Evolutionary conservation across 345 rosid species (phyloP), one percentile per base, ranked within the genome.

Genomic region (Conringia planisiliqua): DNA sequence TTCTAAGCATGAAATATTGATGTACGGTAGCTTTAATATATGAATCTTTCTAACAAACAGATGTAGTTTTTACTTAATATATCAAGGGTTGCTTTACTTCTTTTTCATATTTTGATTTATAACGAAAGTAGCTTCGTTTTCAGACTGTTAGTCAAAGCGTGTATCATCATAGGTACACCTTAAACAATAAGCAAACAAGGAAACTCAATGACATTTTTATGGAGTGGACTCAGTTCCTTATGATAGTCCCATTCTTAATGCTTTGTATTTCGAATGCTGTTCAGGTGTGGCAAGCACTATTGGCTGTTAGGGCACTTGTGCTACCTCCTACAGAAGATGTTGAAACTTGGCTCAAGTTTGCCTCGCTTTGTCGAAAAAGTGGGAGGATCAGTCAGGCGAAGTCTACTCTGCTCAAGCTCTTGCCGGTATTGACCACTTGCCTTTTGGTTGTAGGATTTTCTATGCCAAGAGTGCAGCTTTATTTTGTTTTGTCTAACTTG

Each of bases 281-380:
- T 72, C 80, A 95, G 99, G 98, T 92, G 46, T 95, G 99, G 99
- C 99, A 95, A 88, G 85, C 0, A 22, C 85, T 95, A 82, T 84
- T 95, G 79, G 88, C 89, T 56, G 97, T 95, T 63, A 85, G 97
- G 76, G 97, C 99, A 29, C 93, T 95, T 48, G 94, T 95, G 60
- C 84, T 92, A 58, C 99, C 99, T 44, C 99, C 99, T 22, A 84
- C 94, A 0, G 97, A 90, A 78, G 98, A 95, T 76, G 82, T 86
- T 79, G 97, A 95, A 77, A 89, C 86, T 17, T 95, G 98, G 99
- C 92, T 95, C 66, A 92, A 89, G 86, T 95, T 95, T 82, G 89
- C 97, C 75, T 86, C 94, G 26, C 97, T 92, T 62, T 95, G 99
- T 82, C 88, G 91, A 43, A 82, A 92, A 80, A 95, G 71, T 86